Percentiles rank a stretch among this genome's conserved stretches.
These are phyloP conservation scores for Eutrema yunnanense DNA, from an alignment of 345 rosid genomes.

Conservation along the genomic window DNA sequence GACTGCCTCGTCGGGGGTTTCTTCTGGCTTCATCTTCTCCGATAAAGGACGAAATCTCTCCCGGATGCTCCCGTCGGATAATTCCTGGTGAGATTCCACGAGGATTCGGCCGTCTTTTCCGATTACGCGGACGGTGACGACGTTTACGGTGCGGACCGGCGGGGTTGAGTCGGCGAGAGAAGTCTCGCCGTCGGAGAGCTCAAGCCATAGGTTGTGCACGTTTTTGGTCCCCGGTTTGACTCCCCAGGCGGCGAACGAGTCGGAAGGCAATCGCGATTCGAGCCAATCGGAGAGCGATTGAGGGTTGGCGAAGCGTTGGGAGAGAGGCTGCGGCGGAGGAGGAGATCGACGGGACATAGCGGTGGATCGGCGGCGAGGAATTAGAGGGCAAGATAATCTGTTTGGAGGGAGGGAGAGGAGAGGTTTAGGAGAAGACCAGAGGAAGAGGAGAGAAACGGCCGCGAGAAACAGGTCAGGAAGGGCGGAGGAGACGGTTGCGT, in stretches of 20 bases:
- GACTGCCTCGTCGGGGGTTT: conserved; percentile 55
- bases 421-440: conserved; percentile 37
- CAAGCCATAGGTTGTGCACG: conserved; percentile 95
- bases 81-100: conserved; percentile 71
- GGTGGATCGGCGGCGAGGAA: conserved; percentile 45
- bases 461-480: conserved; percentile 44
- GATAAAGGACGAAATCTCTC: conserved; percentile 64
- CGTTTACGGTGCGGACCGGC: conserved; percentile 72
- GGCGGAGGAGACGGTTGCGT: conserved; percentile 18
- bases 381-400: conserved; percentile 30
- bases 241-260: conserved; percentile 83
- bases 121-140: conserved; percentile 53
- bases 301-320: conserved; percentile 51
- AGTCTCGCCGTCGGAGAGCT: conserved; percentile 76
- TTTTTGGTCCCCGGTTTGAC: conserved; percentile 91
- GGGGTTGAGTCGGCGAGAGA: conserved; percentile 62
- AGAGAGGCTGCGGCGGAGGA: conserved; percentile 13
- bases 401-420: conserved; percentile 28
- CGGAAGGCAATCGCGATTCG: conserved; percentile 68
- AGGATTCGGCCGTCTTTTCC: conserved; percentile 37
- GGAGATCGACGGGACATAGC: conserved; percentile 38
- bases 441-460: conserved; percentile 33
- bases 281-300: conserved; percentile 92
- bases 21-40: conserved; percentile 88
- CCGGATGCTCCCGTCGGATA: conserved; percentile 72